phyloP scores from a whole-genome alignment of 345 rosid genomes.

The Eucalyptus urophylla region DNA sequence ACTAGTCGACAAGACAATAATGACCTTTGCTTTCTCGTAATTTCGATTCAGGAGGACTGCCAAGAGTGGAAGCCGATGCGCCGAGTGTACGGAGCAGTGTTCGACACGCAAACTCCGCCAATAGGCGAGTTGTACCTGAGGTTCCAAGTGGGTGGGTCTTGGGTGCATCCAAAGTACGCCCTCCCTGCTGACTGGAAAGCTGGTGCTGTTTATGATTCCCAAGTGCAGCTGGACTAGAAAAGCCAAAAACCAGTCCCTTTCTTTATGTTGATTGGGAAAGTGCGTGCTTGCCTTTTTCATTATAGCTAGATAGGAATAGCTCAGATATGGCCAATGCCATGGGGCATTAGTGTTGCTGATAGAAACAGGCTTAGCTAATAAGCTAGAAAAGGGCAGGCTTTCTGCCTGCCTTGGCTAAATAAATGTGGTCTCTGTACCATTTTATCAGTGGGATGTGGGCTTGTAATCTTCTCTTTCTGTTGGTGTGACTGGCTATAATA shows the following conservation, averaged over 20 bases:
- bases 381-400: neutral
- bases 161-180: conserved; percentile 42
- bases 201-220: conserved; percentile 48
- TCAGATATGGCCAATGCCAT: neutral
- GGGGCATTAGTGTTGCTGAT: neutral
- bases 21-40: neutral
- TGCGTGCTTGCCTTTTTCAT: neutral
- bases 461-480: neutral
- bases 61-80: too few relatives aligned
- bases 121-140: conserved; percentile 30
- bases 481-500: neutral
- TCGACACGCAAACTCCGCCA: conserved; percentile 51
- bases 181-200: conserved; percentile 58
- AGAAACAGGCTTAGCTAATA: neutral
- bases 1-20: too few relatives aligned
- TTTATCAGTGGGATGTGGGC: neutral
- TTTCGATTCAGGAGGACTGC: too few relatives aligned
- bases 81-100: neutral
- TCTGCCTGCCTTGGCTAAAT: neutral
- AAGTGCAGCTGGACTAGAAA: conserved; percentile 31
- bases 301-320: neutral
- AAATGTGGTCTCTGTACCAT: neutral
- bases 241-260: neutral
- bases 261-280: neutral
- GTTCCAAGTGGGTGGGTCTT: conserved; percentile 39